These are phyloP conservation scores for Curvularia lunata DNA, from an alignment of 2,329 filamentous ascomycete genomes.

Conservation along the genomic window DNA sequence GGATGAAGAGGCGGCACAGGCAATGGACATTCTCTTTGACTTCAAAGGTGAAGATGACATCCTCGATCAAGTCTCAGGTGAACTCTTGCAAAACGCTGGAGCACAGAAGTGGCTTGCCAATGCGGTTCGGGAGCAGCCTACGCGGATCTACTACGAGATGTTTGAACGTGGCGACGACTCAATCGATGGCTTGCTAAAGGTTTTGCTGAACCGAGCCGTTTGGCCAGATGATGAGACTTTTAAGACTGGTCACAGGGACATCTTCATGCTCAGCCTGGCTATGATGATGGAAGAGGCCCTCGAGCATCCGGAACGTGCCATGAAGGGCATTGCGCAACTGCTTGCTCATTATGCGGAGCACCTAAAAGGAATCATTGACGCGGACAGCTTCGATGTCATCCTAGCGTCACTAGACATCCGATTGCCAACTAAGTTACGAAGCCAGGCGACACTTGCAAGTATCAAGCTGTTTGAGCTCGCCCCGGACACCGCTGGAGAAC, in stretches of 20 bases:
- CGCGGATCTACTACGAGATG: slow-evolving; percentile 52
- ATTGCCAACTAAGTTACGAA: slow-evolving; percentile 73
- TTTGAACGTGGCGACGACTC: slow-evolving; percentile 55
- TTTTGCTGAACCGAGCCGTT: slow-evolving; percentile 50
- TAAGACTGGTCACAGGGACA: slow-evolving; percentile 60
- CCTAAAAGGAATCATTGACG: slow-evolving; percentile 69
- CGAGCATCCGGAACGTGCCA: slow-evolving; percentile 68
- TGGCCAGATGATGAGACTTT: slow-evolving; percentile 54
- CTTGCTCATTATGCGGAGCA: slow-evolving; percentile 61
- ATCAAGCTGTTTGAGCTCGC: slow-evolving; percentile 84
- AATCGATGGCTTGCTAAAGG: slow-evolving; percentile 52
- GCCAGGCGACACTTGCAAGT: slow-evolving; percentile 80
- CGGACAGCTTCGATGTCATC: slow-evolving; percentile 81
- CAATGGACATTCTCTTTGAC: slow-evolving; percentile 52
- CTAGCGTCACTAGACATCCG: slow-evolving; percentile 87
- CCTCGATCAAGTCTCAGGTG: slow-evolving; percentile 50
- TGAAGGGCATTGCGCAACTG: slow-evolving; percentile 66
- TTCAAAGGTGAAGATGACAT: slow-evolving; percentile 51
- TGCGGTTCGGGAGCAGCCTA: slow-evolving; percentile 48
- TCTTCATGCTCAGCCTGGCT: slow-evolving; percentile 80
- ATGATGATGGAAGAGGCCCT: slow-evolving; percentile 89
- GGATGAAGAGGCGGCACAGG: slow-evolving; percentile 48
- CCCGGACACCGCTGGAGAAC: slow-evolving; percentile 71
- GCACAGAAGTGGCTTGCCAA: slow-evolving; percentile 51
- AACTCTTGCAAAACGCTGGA: slow-evolving; percentile 43